Conservation (phyloP, 2,329 filamentous ascomycete genomes). For the Penicillium sp. region DNA sequence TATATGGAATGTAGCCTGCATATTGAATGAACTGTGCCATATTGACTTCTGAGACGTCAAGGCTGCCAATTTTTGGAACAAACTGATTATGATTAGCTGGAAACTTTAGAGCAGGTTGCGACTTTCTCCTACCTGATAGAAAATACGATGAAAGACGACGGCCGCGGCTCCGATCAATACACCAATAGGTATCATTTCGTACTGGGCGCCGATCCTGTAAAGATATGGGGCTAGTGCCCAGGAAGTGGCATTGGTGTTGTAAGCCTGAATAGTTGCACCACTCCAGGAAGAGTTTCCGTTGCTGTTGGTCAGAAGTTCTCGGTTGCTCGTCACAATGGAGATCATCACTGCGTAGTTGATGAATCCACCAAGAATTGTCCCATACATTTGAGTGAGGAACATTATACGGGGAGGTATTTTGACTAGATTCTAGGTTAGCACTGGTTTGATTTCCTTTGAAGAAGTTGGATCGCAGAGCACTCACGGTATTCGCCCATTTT, state of each 20-base stretch:
- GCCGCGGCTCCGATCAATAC: conserved; percentile 49
- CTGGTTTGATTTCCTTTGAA: not conserved
- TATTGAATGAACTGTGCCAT: conserved; percentile 60
- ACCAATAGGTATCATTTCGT: conserved; percentile 55
- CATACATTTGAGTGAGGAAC: conserved; percentile 62
- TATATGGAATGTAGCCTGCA: conserved; percentile 60
- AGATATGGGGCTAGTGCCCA: conserved; percentile 59
- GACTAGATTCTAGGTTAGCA: conserved; percentile 5
- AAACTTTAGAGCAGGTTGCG: not conserved
- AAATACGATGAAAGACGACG: conserved; percentile 18
- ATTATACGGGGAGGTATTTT: conserved; percentile 61
- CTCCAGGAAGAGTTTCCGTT: conserved; percentile 59
- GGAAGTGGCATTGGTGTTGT: conserved; percentile 41
- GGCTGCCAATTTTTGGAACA: conserved; percentile 50
- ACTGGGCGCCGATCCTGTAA: conserved; percentile 48
- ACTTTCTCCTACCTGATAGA: conserved; percentile 13
- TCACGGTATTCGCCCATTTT: conserved; percentile 64
- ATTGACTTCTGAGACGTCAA: conserved; percentile 53
- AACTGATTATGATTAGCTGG: conserved; percentile 39
- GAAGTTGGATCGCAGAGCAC: conserved; percentile 24
- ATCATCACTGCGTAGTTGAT: conserved; percentile 63
- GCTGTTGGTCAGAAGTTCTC: conserved; percentile 50
- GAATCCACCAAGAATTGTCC: conserved; percentile 58
- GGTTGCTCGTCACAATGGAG: conserved; percentile 55
- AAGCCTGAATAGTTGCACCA: conserved; percentile 54